Base-by-base conservation (phyloP, 192 early-diverging fungal genomes). In the Coemansia sp. region DNA sequence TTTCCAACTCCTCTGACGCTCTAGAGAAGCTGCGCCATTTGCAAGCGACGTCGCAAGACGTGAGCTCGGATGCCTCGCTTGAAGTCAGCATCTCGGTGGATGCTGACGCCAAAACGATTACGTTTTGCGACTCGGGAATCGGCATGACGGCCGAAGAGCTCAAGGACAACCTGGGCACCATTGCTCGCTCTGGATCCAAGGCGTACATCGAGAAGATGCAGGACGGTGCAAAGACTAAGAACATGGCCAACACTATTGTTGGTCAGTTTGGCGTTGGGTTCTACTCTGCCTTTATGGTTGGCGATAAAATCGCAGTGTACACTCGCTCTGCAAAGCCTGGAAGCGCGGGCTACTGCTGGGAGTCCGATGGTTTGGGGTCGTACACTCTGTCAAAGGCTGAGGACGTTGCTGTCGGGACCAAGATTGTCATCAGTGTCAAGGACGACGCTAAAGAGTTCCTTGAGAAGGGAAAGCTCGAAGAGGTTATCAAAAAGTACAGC, bases 181-280 rank as follows among this genome's bases (percentile, higher is more conserved):
- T 99, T 80, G 97, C 97, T 29, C 96, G 96, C 74, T 97, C 95
- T 4, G 97, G 97, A 8, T 98, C 97, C 1, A 82, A 90, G 58
- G 84, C 87, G 15, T 67, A 95, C 53, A 91, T 95, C 50, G 85
- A 90, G 33, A 87, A 94, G 61, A 84, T 76, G 63, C 65, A 71
- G 48, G 62, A 85, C 15, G 68, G 60, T 29, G 59, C 57, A 8
- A 67, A 73, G 21, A 69, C 74, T 29, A 68, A 63, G 65, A 84
- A 86, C 70, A 78, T 82, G 36, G 88, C 87, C 34, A 83, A 84
- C 73, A 84, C 85, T 26, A 82, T 97, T 60, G 96, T 97, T 60
- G 97, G 97, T 40, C 94, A 99, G 81, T 99, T 99, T 78, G 97
- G 97, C 87, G 95, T 98, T 26, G 95, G 97, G 32, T 99, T 99